phyloP scores from a whole-genome alignment of 768 basidiomycete genomes.

The Tulasnella sp. region DNA sequence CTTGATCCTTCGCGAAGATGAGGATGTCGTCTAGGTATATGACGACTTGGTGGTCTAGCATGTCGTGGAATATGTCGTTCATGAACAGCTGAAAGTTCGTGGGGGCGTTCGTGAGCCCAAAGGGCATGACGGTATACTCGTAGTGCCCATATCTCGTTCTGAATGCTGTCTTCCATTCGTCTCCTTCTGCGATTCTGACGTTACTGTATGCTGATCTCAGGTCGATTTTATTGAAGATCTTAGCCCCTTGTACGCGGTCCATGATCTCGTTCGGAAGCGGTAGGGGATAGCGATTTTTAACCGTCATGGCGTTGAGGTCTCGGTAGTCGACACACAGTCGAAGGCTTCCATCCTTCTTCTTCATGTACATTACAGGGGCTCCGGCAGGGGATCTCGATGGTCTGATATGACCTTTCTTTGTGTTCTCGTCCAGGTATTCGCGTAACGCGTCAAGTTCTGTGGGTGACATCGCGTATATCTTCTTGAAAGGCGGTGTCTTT shows the following conservation, averaged over 20 bases:
- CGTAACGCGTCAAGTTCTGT: no score
- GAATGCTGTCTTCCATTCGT: conserved; percentile 30
- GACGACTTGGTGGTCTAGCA: conserved; percentile 17
- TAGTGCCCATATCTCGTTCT: conserved; percentile 21
- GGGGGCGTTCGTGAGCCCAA: conserved; percentile 23
- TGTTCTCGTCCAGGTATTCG: conserved; percentile 23
- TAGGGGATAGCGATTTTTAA: conserved; percentile 20
- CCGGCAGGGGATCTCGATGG: conserved; percentile 18
- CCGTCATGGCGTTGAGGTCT: conserved; percentile 19
- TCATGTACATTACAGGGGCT: conserved; percentile 23
- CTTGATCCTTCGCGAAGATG: conserved; percentile 10
- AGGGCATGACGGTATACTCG: conserved; percentile 21
- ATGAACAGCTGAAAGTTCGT: conserved; percentile 21
- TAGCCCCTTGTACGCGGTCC: conserved; percentile 16
- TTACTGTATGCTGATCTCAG: conserved; percentile 21
- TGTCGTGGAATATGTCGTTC: conserved; percentile 20
- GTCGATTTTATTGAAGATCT: conserved; percentile 22
- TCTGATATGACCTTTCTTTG: conserved; percentile 19
- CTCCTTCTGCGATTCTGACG: conserved; percentile 20
- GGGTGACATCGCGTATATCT: no score
- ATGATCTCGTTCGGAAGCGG: conserved; percentile 17
- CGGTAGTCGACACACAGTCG: conserved; percentile 20
- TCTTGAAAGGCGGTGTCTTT: no score
- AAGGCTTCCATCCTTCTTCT: conserved; percentile 21
- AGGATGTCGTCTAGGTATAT: conserved; percentile 23